Evolutionary conservation across 2,329 filamentous ascomycete genomes (phyloP).

Genomic region (Penicillium sp.): DNA sequence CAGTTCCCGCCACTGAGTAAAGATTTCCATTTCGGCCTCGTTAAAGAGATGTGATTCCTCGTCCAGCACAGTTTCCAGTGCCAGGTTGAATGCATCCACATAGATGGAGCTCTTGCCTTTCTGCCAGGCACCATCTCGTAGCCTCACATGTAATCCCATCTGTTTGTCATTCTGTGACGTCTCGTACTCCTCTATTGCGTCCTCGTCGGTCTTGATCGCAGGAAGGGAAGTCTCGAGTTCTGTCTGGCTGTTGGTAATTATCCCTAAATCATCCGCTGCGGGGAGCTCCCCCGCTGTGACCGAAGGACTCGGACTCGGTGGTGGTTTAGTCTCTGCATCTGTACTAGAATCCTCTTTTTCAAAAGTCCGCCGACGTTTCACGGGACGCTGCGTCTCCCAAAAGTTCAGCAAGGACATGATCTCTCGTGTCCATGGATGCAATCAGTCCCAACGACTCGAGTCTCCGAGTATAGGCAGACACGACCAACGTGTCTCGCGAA

Average conservation of each 20-base stretch:
- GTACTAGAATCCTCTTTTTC: slow-evolving; percentile 6
- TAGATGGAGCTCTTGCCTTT: slow-evolving; percentile 86
- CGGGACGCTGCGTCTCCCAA: slow-evolving; percentile 35
- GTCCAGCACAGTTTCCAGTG: slow-evolving; percentile 81
- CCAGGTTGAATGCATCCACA: slow-evolving; percentile 94
- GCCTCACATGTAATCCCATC: slow-evolving; percentile 48
- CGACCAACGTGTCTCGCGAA: slow-evolving; percentile 18
- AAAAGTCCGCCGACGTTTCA: slow-evolving; percentile 36
- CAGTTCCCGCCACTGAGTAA: slow-evolving; percentile 70
- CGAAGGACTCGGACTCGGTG: slow-evolving; percentile 32
- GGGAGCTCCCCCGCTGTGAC: slow-evolving; percentile 37
- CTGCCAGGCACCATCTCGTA: slow-evolving; percentile 65
- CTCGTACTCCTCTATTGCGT: slow-evolving; percentile 80
- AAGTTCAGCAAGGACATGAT: slow-evolving; percentile 40
- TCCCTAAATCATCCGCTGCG: slow-evolving; percentile 31
- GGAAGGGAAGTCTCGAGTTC: slow-evolving; percentile 73
- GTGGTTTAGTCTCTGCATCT: slow-evolving; percentile 10
- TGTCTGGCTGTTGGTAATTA: slow-evolving; percentile 51
- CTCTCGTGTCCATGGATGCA: slow-evolving; percentile 12
- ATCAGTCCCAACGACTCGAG: slow-evolving; percentile 1
- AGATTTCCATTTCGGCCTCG: slow-evolving; percentile 72
- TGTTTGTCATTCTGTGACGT: slow-evolving; percentile 54
- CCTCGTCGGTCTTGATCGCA: slow-evolving; percentile 62
- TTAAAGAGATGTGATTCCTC: slow-evolving; percentile 89
- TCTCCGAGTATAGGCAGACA: not conserved